Percentiles rank a stretch among this genome's conserved stretches.
Evolutionary conservation across 768 basidiomycete species (phyloP).

Genomic region (Phaeotremella fagi): DNA sequence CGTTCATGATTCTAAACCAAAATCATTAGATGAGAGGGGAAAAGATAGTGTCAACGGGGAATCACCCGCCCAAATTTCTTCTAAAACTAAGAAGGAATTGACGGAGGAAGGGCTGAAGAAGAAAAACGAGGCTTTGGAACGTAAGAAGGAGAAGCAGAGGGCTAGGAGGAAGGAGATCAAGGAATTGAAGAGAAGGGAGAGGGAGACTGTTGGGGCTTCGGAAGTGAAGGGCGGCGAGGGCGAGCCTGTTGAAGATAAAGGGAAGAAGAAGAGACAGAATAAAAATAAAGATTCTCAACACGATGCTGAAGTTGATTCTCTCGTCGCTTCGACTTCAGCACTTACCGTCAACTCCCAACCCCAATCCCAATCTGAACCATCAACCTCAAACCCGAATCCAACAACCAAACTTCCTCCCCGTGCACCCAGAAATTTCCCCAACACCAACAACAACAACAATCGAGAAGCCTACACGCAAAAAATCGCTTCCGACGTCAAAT

Average conservation of each 20-base stretch:
- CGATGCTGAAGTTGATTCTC: neutral
- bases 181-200: conserved; percentile 14
- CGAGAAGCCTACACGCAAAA: conserved; percentile 83
- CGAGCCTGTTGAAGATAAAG: neutral
- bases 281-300: too few relatives aligned
- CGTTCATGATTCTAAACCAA: conserved; percentile 11
- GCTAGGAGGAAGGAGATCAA: conserved; percentile 20
- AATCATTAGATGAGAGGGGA: too few relatives aligned
- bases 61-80: neutral
- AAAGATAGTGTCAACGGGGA: too few relatives aligned
- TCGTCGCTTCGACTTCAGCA: conserved; percentile 16
- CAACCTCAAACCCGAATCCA: conserved; percentile 12
- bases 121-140: conserved; percentile 5
- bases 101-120: conserved; percentile 23
- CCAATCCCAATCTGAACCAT: neutral
- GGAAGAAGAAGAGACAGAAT: conserved; percentile 5
- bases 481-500: conserved; percentile 77
- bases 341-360: conserved; percentile 4
- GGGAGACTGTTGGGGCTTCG: neutral
- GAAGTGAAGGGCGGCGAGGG: conserved; percentile 1
- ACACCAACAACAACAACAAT: too few relatives aligned
- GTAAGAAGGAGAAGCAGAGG: conserved; percentile 23
- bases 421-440: conserved; percentile 56
- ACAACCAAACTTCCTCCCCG: conserved; percentile 46
- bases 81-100: conserved; percentile 10